Conservation (phyloP, 768 basidiomycete genomes). For the Auricularia sp. region DNA sequence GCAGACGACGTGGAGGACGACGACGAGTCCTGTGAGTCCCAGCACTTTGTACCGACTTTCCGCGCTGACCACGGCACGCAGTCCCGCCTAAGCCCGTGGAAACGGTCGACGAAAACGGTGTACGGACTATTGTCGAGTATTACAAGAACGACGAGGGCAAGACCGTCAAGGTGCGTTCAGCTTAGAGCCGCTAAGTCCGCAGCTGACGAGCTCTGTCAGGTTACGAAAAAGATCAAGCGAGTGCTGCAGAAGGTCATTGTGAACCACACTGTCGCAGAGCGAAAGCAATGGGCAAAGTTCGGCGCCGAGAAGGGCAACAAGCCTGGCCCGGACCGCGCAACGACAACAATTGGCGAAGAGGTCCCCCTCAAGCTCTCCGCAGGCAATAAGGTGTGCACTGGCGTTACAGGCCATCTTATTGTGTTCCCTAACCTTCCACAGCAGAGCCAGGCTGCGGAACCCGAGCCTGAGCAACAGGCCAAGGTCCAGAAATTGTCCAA, state of each 20-base stretch:
- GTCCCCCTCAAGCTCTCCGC: slow-evolving; percentile 51
- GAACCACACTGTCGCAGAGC: slow-evolving; percentile 88
- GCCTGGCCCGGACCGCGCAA: slow-evolving; percentile 83
- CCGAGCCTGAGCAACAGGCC: slow-evolving; percentile 51
- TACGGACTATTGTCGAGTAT: slow-evolving; percentile 78
- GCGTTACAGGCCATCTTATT: slow-evolving; percentile 11
- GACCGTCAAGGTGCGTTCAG: slow-evolving; percentile 69
- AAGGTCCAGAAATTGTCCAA: slow-evolving; percentile 59
- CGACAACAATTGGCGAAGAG: slow-evolving; percentile 81
- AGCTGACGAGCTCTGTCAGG: slow-evolving; percentile 31
- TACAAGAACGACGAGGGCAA: slow-evolving; percentile 84
- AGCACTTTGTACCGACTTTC: no score
- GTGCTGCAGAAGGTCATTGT: slow-evolving; percentile 84
- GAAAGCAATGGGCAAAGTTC: slow-evolving; percentile 90
- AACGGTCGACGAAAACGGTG: slow-evolving; percentile 74
- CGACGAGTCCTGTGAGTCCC: slow-evolving; percentile 43
- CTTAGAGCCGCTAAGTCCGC: not conserved
- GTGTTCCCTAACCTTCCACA: not conserved
- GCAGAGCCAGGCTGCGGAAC: slow-evolving; percentile 30
- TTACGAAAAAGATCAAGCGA: slow-evolving; percentile 78
- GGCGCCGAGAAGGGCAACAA: slow-evolving; percentile 82
- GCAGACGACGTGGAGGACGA: slow-evolving; percentile 75
- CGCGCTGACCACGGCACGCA: not conserved
- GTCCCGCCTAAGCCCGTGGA: slow-evolving; percentile 47
- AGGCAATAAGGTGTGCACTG: slow-evolving; percentile 45